Evolutionary conservation across 768 basidiomycete genomes (phyloP).

Genomic region (Hemileccinum rubropunctum): DNA sequence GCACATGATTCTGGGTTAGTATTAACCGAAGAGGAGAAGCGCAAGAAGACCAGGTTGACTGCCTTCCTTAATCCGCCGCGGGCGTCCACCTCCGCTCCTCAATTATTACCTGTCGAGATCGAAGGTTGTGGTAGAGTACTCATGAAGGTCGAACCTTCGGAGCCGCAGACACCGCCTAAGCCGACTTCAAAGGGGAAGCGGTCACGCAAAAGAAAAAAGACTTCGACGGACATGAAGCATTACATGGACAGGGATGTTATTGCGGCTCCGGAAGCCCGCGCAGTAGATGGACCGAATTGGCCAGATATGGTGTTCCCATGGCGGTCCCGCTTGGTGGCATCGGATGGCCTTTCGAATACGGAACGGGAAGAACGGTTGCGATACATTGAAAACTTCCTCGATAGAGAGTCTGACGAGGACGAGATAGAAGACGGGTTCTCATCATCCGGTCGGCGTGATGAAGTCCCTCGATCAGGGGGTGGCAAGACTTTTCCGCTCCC

Average conservation of each 20-base stretch:
- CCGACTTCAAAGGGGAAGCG: conserved; percentile 38
- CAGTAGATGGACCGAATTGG: conserved; percentile 64
- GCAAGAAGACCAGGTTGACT: conserved; percentile 64
- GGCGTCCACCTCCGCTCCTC: conserved; percentile 33
- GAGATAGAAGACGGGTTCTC: conserved; percentile 30
- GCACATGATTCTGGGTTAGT: conserved; percentile 2
- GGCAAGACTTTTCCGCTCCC: conserved; percentile 62
- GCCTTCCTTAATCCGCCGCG: conserved; percentile 55
- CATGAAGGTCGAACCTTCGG: conserved; percentile 52
- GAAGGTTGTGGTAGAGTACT: conserved; percentile 71
- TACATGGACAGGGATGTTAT: conserved; percentile 11
- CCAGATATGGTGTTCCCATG: conserved; percentile 79
- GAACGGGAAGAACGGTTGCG: conserved; percentile 59
- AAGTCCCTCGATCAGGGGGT: conserved; percentile 36
- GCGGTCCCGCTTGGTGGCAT: conserved; percentile 59
- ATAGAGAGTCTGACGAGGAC: conserved; percentile 64
- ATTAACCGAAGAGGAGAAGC: conserved; percentile 56
- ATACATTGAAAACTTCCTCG: conserved; percentile 69
- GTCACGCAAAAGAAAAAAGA: conserved; percentile 51
- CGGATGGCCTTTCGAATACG: conserved; percentile 47
- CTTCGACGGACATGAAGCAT: conserved; percentile 24
- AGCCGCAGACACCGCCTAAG: conserved; percentile 28
- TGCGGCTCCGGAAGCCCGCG: conserved; percentile 30
- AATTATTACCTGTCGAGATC: conserved; percentile 58
- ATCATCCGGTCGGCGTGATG: conserved; percentile 11